These are phyloP conservation scores for Aspergillus cejpii DNA, from an alignment of 2,329 filamentous ascomycete genomes.

Conservation along the genomic window DNA sequence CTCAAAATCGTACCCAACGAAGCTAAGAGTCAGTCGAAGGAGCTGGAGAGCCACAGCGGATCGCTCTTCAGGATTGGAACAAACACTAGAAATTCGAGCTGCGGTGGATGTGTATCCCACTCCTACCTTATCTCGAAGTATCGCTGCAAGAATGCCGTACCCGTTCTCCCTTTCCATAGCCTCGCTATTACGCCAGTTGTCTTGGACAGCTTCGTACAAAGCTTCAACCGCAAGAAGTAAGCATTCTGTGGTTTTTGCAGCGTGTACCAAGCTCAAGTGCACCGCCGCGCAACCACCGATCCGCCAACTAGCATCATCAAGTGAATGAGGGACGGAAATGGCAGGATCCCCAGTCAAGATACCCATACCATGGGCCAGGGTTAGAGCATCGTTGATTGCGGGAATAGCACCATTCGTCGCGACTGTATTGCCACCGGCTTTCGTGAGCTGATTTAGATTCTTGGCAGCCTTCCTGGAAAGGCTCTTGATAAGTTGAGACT, in stretches of 20 bases:
- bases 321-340: conserved; percentile 68
- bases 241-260: conserved; percentile 62
- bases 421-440: conserved; percentile 67
- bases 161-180: conserved; percentile 96
- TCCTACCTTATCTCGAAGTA: conserved; percentile 72
- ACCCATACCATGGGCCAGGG: conserved; percentile 70
- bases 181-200: conserved; percentile 95
- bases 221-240: conserved; percentile 73
- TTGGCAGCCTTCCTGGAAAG: conserved; percentile 66
- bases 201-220: conserved; percentile 75
- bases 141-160: conserved; percentile 76
- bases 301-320: conserved; percentile 90
- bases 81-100: conserved; percentile 41
- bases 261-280: conserved; percentile 75
- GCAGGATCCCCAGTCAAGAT: conserved; percentile 77
- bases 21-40: conserved; percentile 69
- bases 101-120: conserved; percentile 25
- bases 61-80: conserved; percentile 41
- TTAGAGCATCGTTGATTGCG: conserved; percentile 81
- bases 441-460: conserved; percentile 62
- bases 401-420: conserved; percentile 85
- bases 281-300: conserved; percentile 85
- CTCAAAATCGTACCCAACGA: conserved; percentile 80
- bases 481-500: conserved; percentile 67
- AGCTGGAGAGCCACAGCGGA: conserved; percentile 53